Percentiles rank a stretch among this genome's conserved stretches.
These are phyloP conservation scores for Cordia subcordata DNA, from an alignment of 257 asterid genomes.

Conservation along the genomic window DNA sequence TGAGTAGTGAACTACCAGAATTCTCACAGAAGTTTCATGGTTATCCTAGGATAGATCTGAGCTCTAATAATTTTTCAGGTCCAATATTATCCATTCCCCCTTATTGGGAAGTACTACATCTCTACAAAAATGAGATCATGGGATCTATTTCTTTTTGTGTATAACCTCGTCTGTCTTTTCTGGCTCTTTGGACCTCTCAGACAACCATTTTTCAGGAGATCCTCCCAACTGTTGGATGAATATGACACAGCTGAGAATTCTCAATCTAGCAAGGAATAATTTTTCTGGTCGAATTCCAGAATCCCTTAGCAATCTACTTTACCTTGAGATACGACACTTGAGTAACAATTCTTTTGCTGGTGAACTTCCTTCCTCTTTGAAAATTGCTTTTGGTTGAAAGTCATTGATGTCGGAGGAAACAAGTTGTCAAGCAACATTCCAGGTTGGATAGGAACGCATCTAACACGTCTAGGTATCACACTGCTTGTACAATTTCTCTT, in stretches of 20 bases:
- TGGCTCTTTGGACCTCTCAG: not conserved
- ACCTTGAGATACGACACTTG: not conserved
- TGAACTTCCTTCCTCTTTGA: too few species aligned
- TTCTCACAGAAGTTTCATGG: not conserved
- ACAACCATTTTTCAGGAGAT: slow-evolving; percentile 20
- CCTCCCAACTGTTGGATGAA: slow-evolving; percentile 29
- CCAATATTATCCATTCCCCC: not conserved
- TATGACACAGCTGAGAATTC: not conserved
- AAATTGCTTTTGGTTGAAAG: too few species aligned
- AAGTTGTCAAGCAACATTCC: too few species aligned
- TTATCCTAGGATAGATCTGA: slow-evolving; percentile 10
- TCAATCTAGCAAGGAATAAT: slow-evolving; percentile 9
- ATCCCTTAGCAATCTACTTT: not conserved
- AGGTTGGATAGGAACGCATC: too few species aligned
- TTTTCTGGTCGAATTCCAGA: slow-evolving; percentile 22
- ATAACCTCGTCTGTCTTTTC: too few species aligned
- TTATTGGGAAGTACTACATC: not conserved
- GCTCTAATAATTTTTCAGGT: slow-evolving; percentile 16
- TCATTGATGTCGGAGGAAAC: too few species aligned
- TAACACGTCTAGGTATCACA: too few species aligned
- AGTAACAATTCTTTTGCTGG: not conserved
- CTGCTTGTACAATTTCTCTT: too few species aligned
- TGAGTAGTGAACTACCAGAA: not conserved
- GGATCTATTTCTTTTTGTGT: slow-evolving; percentile 33
- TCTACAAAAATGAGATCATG: slow-evolving; percentile 23